A percentile compares a stretch with the other conserved stretches of the same genome.
phyloP scores from a whole-genome alignment of 2,329 filamentous ascomycete genomes.

The Amylocarpus encephaloides region DNA sequence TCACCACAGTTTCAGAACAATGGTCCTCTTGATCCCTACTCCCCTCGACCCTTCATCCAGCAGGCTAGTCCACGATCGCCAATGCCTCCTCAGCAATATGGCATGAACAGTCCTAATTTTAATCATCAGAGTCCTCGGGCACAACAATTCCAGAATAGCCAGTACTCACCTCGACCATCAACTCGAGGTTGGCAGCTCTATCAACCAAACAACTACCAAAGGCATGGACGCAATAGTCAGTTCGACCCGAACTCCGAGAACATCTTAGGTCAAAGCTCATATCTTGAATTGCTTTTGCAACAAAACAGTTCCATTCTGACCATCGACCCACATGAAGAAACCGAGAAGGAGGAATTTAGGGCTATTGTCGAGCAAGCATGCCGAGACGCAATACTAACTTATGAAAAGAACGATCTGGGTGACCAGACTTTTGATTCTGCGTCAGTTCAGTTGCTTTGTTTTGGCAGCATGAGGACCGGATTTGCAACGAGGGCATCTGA shows the following conservation, averaged over 20 bases:
- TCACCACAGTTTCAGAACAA: conserved; percentile 17
- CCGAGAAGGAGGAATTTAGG: conserved; percentile 67
- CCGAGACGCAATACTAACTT: conserved; percentile 47
- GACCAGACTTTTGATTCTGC: conserved; percentile 43
- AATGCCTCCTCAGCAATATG: conserved; percentile 19
- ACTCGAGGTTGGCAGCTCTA: conserved; percentile 29
- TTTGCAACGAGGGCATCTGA: conserved; percentile 86
- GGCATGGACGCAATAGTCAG: conserved; percentile 13
- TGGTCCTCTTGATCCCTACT: conserved; percentile 19
- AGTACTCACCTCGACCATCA: conserved; percentile 14
- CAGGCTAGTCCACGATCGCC: conserved; percentile 31
- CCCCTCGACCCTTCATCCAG: conserved; percentile 9
- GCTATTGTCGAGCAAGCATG: conserved; percentile 58
- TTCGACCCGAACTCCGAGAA: conserved; percentile 34
- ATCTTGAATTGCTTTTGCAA: conserved; percentile 45
- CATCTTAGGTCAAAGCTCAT: conserved; percentile 40
- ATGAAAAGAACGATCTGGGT: conserved; percentile 40
- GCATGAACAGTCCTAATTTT: conserved; percentile 4
- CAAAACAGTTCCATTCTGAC: conserved; percentile 35
- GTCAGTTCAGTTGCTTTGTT: conserved; percentile 65
- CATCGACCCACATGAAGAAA: conserved; percentile 57
- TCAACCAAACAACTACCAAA: conserved; percentile 19
- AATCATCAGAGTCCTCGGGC: conserved; percentile 6
- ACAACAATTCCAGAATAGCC: conserved; percentile 8
- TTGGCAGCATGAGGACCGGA: conserved; percentile 76